phyloP scores from a whole-genome alignment of 305 asterid species.

The Coffea humblotiana region DNA sequence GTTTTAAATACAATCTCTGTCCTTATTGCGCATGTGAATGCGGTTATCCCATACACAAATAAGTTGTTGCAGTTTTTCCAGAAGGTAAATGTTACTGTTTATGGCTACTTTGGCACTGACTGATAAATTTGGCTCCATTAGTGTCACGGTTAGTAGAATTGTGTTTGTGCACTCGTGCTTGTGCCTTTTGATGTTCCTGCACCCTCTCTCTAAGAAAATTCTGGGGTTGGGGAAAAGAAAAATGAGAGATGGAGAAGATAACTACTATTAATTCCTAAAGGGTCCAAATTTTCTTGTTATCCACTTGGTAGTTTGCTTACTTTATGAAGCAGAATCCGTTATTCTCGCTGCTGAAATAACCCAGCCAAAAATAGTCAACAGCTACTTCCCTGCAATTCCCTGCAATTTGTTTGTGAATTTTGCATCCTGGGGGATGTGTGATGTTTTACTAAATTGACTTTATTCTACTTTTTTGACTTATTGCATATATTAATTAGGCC shows the following conservation, averaged over 20 bases:
- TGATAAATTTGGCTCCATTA: background rate
- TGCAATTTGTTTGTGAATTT: slow-evolving; percentile 4
- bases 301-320: background rate
- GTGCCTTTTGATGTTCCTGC: background rate
- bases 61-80: slow-evolving; percentile 83
- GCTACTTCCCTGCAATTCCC: background rate
- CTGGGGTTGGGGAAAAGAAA: background rate
- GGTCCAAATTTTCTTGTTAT: background rate
- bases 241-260: background rate
- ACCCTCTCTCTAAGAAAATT: background rate
- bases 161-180: background rate
- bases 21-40: slow-evolving; percentile 75
- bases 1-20: slow-evolving; percentile 79
- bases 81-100: slow-evolving; percentile 50
- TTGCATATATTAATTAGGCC: slow-evolving; percentile 45
- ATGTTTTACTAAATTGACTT: background rate
- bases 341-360: background rate
- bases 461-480: slow-evolving; percentile 13
- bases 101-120: background rate
- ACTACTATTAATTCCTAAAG: background rate
- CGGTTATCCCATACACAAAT: slow-evolving; percentile 72
- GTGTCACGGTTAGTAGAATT: background rate
- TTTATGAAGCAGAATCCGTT: background rate
- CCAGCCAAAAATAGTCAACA: background rate
- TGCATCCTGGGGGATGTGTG: background rate